Percentiles rank a stretch among this genome's conserved stretches.
These are phyloP conservation scores for Cladobotryum mycophilum DNA, from an alignment of 2,329 filamentous ascomycete genomes.

Conservation along the genomic window DNA sequence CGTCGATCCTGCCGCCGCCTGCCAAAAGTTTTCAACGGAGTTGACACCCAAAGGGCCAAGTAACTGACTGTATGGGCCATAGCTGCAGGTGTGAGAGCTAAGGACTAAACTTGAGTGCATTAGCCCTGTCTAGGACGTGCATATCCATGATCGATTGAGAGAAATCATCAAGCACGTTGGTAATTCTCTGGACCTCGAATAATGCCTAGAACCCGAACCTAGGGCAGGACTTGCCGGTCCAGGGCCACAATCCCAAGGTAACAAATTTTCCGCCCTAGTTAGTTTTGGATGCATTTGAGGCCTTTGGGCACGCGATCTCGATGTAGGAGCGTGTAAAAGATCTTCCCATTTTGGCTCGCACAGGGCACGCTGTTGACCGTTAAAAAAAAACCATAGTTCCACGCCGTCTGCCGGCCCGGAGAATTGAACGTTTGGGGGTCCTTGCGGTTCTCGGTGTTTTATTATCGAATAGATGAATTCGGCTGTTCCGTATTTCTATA, in stretches of 20 bases:
- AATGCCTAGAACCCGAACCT: neutral
- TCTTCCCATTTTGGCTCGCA: too few relatives aligned
- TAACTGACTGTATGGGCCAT: neutral
- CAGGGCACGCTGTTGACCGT: too few relatives aligned
- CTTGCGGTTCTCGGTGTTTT: neutral
- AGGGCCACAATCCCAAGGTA: slow-evolving; percentile 9
- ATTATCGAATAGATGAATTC: too few relatives aligned
- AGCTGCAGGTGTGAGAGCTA: slow-evolving; percentile 1
- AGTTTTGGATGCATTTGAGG: neutral
- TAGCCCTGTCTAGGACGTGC: slow-evolving; percentile 8
- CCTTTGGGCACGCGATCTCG: neutral
- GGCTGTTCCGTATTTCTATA: neutral
- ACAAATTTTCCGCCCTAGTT: neutral
- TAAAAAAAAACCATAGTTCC: neutral
- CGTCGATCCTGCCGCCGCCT: too few relatives aligned
- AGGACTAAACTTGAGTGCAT: neutral
- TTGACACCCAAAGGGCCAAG: too few relatives aligned
- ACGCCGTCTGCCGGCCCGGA: neutral
- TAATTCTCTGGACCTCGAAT: too few relatives aligned
- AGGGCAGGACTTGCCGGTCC: slow-evolving; percentile 2
- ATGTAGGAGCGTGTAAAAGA: neutral
- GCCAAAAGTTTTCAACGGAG: too few relatives aligned
- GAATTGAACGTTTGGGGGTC: neutral
- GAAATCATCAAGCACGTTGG: neutral
- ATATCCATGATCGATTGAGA: slow-evolving; percentile 4